These are phyloP conservation scores for Butyriboletus loyo DNA, from an alignment of 768 basidiomycete species.

Conservation along the genomic window DNA sequence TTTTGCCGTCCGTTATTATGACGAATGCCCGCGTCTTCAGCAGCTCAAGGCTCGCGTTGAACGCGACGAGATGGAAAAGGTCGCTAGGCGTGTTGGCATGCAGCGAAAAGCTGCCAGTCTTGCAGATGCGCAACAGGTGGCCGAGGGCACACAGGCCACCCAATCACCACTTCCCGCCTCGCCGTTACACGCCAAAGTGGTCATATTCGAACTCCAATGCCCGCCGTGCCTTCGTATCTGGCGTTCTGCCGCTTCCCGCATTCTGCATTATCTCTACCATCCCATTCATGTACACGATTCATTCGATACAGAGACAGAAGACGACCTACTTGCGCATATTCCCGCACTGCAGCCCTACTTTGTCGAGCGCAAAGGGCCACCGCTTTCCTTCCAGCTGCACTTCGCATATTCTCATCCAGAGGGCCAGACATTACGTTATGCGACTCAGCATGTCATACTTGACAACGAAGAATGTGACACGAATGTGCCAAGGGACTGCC, in stretches of 20 bases:
- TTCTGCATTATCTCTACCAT: constrained; percentile 31
- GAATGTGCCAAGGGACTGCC: no score
- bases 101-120: neutral
- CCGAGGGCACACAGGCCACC: no score
- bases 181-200: constrained; percentile 14
- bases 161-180: constrained; percentile 43
- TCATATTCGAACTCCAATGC: constrained; percentile 39
- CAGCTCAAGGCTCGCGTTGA: constrained; percentile 29
- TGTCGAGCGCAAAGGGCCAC: neutral
- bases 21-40: constrained; percentile 20
- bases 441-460: no score
- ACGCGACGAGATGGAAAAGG: constrained; percentile 14
- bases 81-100: constrained; percentile 11
- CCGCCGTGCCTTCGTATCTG: constrained; percentile 37
- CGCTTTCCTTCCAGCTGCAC: neutral
- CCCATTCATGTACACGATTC: no score
- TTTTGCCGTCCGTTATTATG: constrained; percentile 37
- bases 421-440: neutral
- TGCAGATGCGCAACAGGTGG: no score
- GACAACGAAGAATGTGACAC: no score
- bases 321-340: constrained; percentile 11
- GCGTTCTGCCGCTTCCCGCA: constrained; percentile 33
- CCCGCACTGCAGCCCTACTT: constrained; percentile 20
- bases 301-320: neutral
- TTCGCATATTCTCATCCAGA: neutral